A percentile compares a stretch with the other conserved stretches of the same genome.
Conservation (phyloP, 2,329 filamentous ascomycete species). For the Fusarium sp. region DNA sequence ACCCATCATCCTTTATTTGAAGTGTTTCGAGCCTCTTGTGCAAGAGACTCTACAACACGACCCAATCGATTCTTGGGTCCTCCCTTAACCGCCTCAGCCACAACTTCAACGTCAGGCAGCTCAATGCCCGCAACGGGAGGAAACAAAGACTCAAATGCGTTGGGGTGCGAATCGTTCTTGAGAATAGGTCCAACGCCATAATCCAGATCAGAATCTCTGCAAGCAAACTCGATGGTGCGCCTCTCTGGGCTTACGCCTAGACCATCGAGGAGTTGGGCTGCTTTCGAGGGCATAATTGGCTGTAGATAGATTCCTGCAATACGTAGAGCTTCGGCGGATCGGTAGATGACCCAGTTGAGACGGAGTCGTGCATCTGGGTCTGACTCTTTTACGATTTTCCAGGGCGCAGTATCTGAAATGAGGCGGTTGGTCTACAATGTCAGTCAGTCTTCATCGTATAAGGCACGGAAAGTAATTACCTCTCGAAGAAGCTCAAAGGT, state of each 20-base stretch:
- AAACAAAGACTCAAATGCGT: conserved; percentile 60
- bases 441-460: conserved; percentile 12
- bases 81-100: conserved; percentile 32
- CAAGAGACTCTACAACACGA: conserved; percentile 43
- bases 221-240: conserved; percentile 72
- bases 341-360: conserved; percentile 73
- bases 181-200: conserved; percentile 68
- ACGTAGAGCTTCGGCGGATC: conserved; percentile 79
- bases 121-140: conserved; percentile 55
- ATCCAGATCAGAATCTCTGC: conserved; percentile 69
- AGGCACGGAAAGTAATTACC: conserved; percentile 52
- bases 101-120: conserved; percentile 38
- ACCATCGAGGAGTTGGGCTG: conserved; percentile 77
- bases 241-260: conserved; percentile 75
- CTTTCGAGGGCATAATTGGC: conserved; percentile 88
- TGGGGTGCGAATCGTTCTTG: conserved; percentile 11
- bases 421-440: conserved; percentile 53
- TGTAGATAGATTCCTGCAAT: conserved; percentile 87
- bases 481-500: conserved; percentile 72
- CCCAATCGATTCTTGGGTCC: conserved; percentile 43
- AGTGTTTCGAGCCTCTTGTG: conserved; percentile 43
- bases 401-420: conserved; percentile 74
- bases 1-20: conserved; percentile 9
- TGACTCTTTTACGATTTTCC: conserved; percentile 64
- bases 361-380: conserved; percentile 50